Conservation (phyloP, 2,329 filamentous ascomycete genomes). For the Zymoseptoria passerinii region DNA sequence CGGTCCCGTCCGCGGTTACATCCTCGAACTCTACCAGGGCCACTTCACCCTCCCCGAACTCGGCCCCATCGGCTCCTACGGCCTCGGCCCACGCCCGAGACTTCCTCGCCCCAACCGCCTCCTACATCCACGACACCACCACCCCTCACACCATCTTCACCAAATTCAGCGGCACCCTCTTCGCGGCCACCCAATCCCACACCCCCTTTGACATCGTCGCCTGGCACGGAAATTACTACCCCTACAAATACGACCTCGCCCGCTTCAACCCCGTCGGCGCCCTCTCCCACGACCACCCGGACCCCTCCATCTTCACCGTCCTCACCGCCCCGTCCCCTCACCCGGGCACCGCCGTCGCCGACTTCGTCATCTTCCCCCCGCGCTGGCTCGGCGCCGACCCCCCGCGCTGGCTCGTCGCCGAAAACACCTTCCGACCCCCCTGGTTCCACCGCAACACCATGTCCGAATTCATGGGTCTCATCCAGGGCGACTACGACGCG, state of each 20-base stretch:
- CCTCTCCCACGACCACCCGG: conserved; percentile 55
- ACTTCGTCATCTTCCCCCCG: conserved; percentile 66
- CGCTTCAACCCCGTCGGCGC: conserved; percentile 51
- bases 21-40: conserved; percentile 58
- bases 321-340: conserved; percentile 52
- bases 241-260: conserved; percentile 50
- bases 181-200: conserved; percentile 53
- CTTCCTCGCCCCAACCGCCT: conserved; percentile 55
- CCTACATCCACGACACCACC: conserved; percentile 47
- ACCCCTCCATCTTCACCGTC: conserved; percentile 60
- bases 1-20: conserved; percentile 56
- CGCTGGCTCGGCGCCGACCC: conserved; percentile 63
- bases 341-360: conserved; percentile 51
- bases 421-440: conserved; percentile 62
- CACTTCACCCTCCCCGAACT: conserved; percentile 60
- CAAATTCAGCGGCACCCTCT: conserved; percentile 56
- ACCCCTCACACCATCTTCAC: conserved; percentile 51
- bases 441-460: conserved; percentile 66
- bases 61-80: conserved; percentile 58
- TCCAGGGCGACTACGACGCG: conserved; percentile 52
- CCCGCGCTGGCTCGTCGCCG: conserved; percentile 60
- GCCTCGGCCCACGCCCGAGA: conserved; percentile 59
- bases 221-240: conserved; percentile 63
- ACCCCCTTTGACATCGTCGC: conserved; percentile 64
- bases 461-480: conserved; percentile 57